Base-by-base conservation (phyloP, 164 flowering plant genomes). In the Buxus sempervirens region DNA sequence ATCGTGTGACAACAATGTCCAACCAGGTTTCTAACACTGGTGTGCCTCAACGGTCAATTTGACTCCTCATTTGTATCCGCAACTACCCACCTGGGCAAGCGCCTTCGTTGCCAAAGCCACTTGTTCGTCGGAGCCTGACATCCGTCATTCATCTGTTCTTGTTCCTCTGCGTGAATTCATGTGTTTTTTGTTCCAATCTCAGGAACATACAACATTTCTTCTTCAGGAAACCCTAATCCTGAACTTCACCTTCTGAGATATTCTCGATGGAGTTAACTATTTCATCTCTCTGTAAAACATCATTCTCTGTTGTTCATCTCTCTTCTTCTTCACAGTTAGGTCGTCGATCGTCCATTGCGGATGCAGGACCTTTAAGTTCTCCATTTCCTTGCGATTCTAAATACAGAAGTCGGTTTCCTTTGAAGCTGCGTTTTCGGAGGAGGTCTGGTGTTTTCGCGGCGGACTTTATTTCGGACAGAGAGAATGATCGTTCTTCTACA, bases 251-350 rank as follows among this genome's bases (percentile, higher is more conserved):
- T 15, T 45, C 51, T 45, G 13, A 22, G 38, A 14, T 68, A 49
- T 28, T 51, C 12, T 54, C 64, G 14, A 70, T 74, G 77, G 77
- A 70, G 32, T 57, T 70, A 59, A 55, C 20, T 22, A 9, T 65
- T 5, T 41, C 63, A 54, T 16, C 25, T 69, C 63, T 60, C 57
- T 19, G 56, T 18, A 21, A 36, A 54, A 64, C 10, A 54, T 48
- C 60, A 4, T 41, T 53, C 24, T 45, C 13, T 21, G 58, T 21
- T 64, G 0, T 38, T 64, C 68, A 20, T 36, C 18, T 63, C 53
- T 54, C 57, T 12, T 27, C 64, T 12, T 27, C 64, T 18, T 28
- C 62, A 9, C 48, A 45, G 48, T 21, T 21, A 27, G 41, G 48
- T 21, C 56, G 42, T 49, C 62, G 23, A 56, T 45, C 22, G 22